These are phyloP conservation scores for Staphylotrichum longicolle DNA, from an alignment of 495 filamentous ascomycete genomes.

Conservation along the genomic window DNA sequence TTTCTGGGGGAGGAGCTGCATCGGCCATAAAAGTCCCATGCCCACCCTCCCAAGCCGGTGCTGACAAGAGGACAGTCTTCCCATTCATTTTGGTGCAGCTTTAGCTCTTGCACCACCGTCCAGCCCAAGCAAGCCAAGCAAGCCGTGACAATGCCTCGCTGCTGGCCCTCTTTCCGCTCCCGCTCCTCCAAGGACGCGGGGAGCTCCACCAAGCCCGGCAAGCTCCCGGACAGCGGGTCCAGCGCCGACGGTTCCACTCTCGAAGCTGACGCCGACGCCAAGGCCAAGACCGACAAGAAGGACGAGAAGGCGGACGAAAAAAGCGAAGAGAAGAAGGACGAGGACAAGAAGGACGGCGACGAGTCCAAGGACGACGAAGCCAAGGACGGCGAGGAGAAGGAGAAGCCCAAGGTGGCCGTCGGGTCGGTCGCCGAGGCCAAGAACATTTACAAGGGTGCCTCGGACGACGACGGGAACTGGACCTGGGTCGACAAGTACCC, in stretches of 20 bases:
- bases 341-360: slow-evolving; percentile 10
- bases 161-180: slow-evolving; percentile 22
- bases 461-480: slow-evolving; percentile 39
- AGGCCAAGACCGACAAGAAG: slow-evolving; percentile 10
- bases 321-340: slow-evolving; percentile 12
- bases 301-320: slow-evolving; percentile 16
- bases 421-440: slow-evolving; percentile 38
- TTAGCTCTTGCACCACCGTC: neutral
- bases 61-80: neutral
- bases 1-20: too few relatives aligned
- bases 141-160: slow-evolving; percentile 21
- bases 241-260: slow-evolving; percentile 16
- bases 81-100: neutral
- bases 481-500: slow-evolving; percentile 42
- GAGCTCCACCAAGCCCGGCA: slow-evolving; percentile 15
- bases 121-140: neutral
- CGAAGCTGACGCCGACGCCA: slow-evolving; percentile 7
- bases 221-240: slow-evolving; percentile 20
- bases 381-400: slow-evolving; percentile 18
- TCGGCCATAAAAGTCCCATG: slow-evolving; percentile 2
- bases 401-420: slow-evolving; percentile 23
- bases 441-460: slow-evolving; percentile 39
- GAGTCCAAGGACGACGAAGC: slow-evolving; percentile 9
- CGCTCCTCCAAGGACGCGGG: slow-evolving; percentile 21
- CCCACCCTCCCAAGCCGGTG: neutral